phyloP scores from a whole-genome alignment of 345 rosid species.

The Salix koriyanagi region DNA sequence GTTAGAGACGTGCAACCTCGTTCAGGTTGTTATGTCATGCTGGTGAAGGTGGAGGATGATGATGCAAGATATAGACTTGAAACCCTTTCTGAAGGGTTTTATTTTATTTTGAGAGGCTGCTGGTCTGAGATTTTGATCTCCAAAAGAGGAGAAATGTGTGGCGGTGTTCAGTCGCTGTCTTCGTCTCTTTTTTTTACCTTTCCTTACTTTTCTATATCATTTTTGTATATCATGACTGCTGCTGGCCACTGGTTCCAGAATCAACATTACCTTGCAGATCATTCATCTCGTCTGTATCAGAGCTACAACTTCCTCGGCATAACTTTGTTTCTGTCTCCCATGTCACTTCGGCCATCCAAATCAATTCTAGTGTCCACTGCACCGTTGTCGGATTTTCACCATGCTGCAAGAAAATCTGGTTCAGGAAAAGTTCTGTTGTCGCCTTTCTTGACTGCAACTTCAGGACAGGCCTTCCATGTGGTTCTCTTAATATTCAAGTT shows the following conservation, averaged over 20 bases:
- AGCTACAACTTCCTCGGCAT: not conserved
- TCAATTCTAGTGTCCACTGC: not conserved
- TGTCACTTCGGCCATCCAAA: not conserved
- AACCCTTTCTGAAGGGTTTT: too few relatives aligned
- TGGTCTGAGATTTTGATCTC: too few relatives aligned
- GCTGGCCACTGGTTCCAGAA: too few relatives aligned
- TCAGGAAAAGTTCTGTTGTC: conserved; percentile 7
- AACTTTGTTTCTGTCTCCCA: not conserved
- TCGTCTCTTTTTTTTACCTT: not conserved
- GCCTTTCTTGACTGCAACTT: conserved; percentile 15
- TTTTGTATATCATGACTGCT: too few relatives aligned
- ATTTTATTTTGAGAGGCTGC: not conserved
- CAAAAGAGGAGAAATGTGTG: too few relatives aligned
- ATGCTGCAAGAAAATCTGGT: conserved; percentile 6
- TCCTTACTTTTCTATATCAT: not conserved
- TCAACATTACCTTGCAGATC: too few relatives aligned
- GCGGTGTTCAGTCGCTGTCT: not conserved
- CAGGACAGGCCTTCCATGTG: too few relatives aligned
- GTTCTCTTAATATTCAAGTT: too few relatives aligned
- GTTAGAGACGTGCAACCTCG: not conserved
- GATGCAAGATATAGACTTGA: not conserved
- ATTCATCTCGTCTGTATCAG: not conserved
- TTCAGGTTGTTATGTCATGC: not conserved
- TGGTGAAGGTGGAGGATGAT: not conserved
- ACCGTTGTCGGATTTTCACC: not conserved